Base-by-base conservation (phyloP, 495 filamentous ascomycete species). In the Neurospora hispaniola region DNA sequence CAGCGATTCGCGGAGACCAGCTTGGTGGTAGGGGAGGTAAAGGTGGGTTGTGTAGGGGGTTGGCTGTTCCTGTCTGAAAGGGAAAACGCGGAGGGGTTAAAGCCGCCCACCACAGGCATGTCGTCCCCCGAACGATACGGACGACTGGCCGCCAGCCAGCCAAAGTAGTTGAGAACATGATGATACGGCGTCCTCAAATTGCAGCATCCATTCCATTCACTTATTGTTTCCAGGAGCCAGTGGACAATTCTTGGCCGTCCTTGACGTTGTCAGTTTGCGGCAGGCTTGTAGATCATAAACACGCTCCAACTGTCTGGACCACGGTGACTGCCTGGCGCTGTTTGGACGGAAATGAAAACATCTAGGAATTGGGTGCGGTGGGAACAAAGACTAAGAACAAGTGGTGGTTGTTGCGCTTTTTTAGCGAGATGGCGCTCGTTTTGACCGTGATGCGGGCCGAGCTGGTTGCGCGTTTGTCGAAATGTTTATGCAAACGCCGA, bases 1-100 rank as follows among this genome's bases (percentile, higher is more conserved):
- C 73, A 86, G 80, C 4, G 79, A 79, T 74, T 87, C 84, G 40
- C 80, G 79, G n/a, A 88, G 76, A 54, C 81, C 80, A 7, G 84
- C 84, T 72, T 84, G 78, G 40, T 85, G 81, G 77, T 85, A 85
- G 9, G 83, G 85, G 18, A 84, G 79, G 11, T 77, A 23, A 5
- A 59, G 84, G 84, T 31, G 84, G 78, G 20, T 79, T 18, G n/a
- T 4, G 66, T 74, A 68, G 74, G 77, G 23, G 27, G 27, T 31
- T 23, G 23, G 23, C 23, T 23, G 23, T 23, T 23, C 23, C 23
- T 23, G 23, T 23, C 23, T 23, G 1, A 23, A 1, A 23, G 23
- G 23, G 23, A 23, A 23, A 1, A 23, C 0, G 23, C 23, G 23
- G 23, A 1, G 23, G 23, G 23, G 27, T 31, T 3, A 31, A 31